A percentile compares a stretch with the other conserved stretches of the same genome.
These are phyloP conservation scores for Thielaviopsis ethacetica DNA, from an alignment of 2,329 filamentous ascomycete species.

Conservation along the genomic window DNA sequence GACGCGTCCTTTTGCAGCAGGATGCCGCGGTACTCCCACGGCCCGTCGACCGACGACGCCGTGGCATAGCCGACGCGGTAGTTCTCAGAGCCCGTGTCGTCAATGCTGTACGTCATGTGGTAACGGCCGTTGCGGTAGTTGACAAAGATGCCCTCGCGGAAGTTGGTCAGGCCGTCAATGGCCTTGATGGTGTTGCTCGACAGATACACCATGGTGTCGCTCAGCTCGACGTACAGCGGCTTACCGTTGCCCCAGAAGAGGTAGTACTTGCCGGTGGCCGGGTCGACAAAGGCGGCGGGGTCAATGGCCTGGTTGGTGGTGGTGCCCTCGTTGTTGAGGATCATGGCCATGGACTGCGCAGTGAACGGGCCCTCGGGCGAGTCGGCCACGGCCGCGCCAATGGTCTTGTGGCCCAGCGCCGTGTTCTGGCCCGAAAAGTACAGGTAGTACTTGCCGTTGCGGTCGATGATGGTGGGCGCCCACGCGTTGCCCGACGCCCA, in stretches of 20 bases:
- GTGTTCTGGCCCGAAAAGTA: constrained; percentile 41
- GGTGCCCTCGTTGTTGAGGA: constrained; percentile 30
- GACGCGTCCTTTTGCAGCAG: constrained; percentile 26
- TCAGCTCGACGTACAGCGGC: constrained; percentile 25
- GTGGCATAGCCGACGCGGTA: constrained; percentile 33
- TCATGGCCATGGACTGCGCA: constrained; percentile 35
- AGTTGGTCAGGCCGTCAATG: constrained; percentile 24
- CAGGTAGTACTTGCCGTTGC: constrained; percentile 46
- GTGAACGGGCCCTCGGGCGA: constrained; percentile 43
- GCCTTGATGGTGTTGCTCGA: constrained; percentile 20
- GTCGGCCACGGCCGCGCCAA: constrained; percentile 42
- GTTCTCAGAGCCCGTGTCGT: constrained; percentile 27
- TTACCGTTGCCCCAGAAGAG: constrained; percentile 42
- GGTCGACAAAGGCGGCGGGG: constrained; percentile 43
- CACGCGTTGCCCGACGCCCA: constrained; percentile 52
- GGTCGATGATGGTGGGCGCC: constrained; percentile 46
- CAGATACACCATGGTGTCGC: constrained; percentile 29
- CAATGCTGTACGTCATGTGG: constrained; percentile 32
- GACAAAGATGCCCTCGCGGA: constrained; percentile 28
- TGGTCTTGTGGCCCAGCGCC: constrained; percentile 38
- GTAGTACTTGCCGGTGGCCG: constrained; percentile 38
- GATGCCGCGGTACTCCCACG: constrained; percentile 28
- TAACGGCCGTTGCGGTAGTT: constrained; percentile 28
- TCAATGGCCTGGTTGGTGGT: constrained; percentile 35
- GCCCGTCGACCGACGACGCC: constrained; percentile 21